These are phyloP conservation scores for Hymenoscyphus scutula DNA, from an alignment of 2,329 filamentous ascomycete genomes.

Conservation along the genomic window DNA sequence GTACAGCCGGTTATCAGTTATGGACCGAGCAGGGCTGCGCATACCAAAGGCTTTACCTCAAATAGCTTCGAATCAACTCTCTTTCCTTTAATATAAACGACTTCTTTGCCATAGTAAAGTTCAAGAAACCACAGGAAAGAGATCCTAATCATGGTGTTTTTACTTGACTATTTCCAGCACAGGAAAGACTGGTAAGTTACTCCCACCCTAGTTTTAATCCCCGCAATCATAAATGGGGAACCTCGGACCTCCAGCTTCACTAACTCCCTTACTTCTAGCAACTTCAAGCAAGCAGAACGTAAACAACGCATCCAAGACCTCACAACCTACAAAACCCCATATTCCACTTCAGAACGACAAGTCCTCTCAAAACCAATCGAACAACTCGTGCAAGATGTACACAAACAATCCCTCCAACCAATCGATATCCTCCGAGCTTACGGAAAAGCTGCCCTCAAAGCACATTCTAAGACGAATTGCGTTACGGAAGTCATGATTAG, in stretches of 20 bases:
- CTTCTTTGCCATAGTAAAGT: not conserved
- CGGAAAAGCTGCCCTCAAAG: constrained; percentile 79
- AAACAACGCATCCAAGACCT: constrained; percentile 66
- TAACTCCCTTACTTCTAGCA: constrained; percentile 49
- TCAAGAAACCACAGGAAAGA: not conserved
- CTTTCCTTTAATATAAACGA: not conserved
- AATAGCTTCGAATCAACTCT: not conserved
- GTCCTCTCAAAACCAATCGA: constrained; percentile 74
- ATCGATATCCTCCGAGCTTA: constrained; percentile 79
- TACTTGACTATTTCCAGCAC: constrained; percentile 37
- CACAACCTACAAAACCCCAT: constrained; percentile 60
- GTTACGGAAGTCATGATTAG: constrained; percentile 82
- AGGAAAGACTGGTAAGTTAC: constrained; percentile 34
- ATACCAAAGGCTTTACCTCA: constrained; percentile 3
- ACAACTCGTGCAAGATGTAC: constrained; percentile 74
- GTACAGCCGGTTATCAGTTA: not conserved
- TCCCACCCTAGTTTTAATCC: constrained; percentile 7
- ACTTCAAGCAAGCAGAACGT: constrained; percentile 77
- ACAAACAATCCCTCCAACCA: constrained; percentile 63
- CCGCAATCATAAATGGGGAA: constrained; percentile 5
- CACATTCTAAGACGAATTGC: constrained; percentile 85
- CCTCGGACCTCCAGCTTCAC: constrained; percentile 15
- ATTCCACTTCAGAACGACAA: constrained; percentile 62
- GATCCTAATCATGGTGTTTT: constrained; percentile 33
- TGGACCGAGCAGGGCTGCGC: constrained; percentile 1